phyloP scores from a whole-genome alignment of 331 rosid genomes.

The Stylosanthes scabra region DNA sequence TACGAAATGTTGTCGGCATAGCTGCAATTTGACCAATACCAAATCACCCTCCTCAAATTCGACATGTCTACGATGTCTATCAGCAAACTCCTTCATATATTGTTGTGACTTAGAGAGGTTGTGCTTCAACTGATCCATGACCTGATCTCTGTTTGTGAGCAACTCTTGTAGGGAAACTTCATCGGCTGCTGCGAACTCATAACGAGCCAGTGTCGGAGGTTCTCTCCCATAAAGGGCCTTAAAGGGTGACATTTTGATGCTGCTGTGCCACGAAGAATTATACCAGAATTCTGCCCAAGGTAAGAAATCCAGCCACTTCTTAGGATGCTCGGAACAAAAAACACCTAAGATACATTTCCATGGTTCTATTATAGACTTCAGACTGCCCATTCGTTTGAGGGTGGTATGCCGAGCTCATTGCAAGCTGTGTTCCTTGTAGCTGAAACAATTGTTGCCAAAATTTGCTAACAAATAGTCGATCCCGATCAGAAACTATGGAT shows the following conservation, averaged over 20 bases:
- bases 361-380: not conserved
- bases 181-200: too few species aligned
- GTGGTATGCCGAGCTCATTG: not conserved
- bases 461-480: not conserved
- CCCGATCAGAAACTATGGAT: too few species aligned
- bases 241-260: too few species aligned
- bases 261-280: not conserved
- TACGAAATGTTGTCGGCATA: not conserved
- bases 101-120: too few species aligned
- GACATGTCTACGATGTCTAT: not conserved
- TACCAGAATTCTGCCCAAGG: not conserved
- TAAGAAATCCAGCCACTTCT: not conserved
- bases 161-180: too few species aligned
- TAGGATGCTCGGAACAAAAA: not conserved
- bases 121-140: too few species aligned
- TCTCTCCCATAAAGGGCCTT: too few species aligned
- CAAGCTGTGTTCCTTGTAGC: not conserved
- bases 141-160: too few species aligned
- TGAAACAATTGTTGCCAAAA: not conserved
- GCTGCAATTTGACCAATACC: not conserved
- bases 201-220: too few species aligned
- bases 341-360: not conserved
- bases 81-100: not conserved
- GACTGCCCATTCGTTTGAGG: not conserved
- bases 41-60: not conserved